Conservation (phyloP, 2,329 filamentous ascomycete species). For the Cryphonectria japonica region DNA sequence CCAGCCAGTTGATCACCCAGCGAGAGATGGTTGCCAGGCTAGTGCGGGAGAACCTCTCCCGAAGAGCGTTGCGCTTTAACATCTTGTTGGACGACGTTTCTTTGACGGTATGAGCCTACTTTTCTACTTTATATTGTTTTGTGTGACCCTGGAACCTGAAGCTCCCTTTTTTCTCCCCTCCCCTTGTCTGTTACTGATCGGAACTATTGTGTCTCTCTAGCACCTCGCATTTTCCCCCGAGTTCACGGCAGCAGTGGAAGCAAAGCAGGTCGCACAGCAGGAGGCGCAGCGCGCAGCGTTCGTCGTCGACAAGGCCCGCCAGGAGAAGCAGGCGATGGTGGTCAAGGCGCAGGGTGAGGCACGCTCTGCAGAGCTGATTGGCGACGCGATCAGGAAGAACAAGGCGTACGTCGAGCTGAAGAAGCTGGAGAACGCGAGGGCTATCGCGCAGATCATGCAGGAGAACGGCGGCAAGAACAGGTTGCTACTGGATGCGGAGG, state of each 20-base stretch:
- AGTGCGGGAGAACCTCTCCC: slow-evolving; percentile 89
- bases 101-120: slow-evolving; percentile 69
- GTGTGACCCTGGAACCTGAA: no score
- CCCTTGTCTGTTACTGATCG: slow-evolving; percentile 33
- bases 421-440: slow-evolving; percentile 94
- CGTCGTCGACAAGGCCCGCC: slow-evolving; percentile 96
- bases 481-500: slow-evolving; percentile 88
- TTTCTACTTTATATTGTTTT: no score
- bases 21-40: slow-evolving; percentile 93
- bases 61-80: slow-evolving; percentile 93
- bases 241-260: slow-evolving; percentile 74
- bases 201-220: slow-evolving; percentile 41
- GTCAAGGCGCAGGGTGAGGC: slow-evolving; percentile 99
- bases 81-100: slow-evolving; percentile 98
- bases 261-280: slow-evolving; percentile 79
- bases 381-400: slow-evolving; percentile 99
- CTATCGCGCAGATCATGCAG: slow-evolving; percentile 86
- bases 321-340: slow-evolving; percentile 99
- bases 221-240: slow-evolving; percentile 75
- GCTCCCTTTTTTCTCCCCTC: no score
- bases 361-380: slow-evolving; percentile 94
- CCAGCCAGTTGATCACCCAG: slow-evolving; percentile 97
- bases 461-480: slow-evolving; percentile 88
- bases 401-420: slow-evolving; percentile 95
- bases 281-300: slow-evolving; percentile 97